These are phyloP conservation scores for Cupressus sempervirens DNA, from an alignment of 75 land plant species.

Conservation along the genomic window DNA sequence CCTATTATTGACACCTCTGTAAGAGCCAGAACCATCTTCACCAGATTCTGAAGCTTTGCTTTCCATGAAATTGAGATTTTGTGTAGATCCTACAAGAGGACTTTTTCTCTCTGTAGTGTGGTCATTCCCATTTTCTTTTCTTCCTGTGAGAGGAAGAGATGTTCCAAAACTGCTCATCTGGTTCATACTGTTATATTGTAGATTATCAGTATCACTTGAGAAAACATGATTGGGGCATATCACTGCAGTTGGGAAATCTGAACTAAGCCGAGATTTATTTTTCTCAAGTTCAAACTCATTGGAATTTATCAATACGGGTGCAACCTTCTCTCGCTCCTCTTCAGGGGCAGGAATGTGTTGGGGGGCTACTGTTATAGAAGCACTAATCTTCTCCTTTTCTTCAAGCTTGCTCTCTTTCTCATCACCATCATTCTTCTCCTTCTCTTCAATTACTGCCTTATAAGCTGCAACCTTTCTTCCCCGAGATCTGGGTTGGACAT, in stretches of 20 bases:
- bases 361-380: not conserved
- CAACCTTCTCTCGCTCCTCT: constrained; percentile 6
- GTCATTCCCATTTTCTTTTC: constrained; percentile 10
- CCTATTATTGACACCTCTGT: constrained; percentile 1
- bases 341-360: not conserved
- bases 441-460: not conserved
- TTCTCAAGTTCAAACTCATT: constrained; percentile 6
- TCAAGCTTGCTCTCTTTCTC: constrained; percentile 4
- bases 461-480: constrained; percentile 18
- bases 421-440: constrained; percentile 10
- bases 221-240: not conserved
- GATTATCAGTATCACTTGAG: not conserved
- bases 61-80: not conserved
- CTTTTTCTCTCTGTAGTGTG: not conserved
- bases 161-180: not conserved
- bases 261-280: not conserved
- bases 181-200: not conserved
- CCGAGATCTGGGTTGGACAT: constrained; percentile 15
- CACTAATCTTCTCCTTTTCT: constrained; percentile 4
- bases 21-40: constrained; percentile 5
- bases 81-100: not conserved
- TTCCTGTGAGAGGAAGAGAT: not conserved
- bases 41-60: constrained; percentile 8
- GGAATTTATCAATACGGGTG: not conserved
- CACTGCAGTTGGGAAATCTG: not conserved